A percentile compares a stretch with the other conserved stretches of the same genome.
Conservation (phyloP, 768 basidiomycete species). For the Porpolomopsis calyptriformis region DNA sequence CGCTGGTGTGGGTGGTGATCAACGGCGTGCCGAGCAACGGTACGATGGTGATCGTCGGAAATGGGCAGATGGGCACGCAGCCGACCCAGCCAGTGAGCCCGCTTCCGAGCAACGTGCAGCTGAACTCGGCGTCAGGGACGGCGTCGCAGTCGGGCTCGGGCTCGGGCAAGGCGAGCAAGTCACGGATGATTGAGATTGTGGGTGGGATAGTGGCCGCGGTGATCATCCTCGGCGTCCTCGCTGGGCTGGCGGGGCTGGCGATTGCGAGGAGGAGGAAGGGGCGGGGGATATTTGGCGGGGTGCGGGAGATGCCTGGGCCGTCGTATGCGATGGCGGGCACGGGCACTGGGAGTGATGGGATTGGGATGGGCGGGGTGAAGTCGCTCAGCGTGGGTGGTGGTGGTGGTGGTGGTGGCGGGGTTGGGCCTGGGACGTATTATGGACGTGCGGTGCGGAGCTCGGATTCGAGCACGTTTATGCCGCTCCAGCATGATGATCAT, state of each 20-base stretch:
- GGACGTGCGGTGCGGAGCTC: constrained; percentile 36
- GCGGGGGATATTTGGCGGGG: too few relatives aligned
- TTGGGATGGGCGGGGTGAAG: too few relatives aligned
- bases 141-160: constrained; percentile 7
- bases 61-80: constrained; percentile 67
- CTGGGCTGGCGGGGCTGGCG: constrained; percentile 42
- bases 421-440: constrained; percentile 12
- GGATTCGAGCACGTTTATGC: constrained; percentile 62
- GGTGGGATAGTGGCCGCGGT: constrained; percentile 44
- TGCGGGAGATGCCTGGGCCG: constrained; percentile 9
- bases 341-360: too few relatives aligned
- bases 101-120: constrained; percentile 42
- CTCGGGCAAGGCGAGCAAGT: constrained; percentile 12
- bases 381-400: constrained; percentile 15
- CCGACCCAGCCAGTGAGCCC: constrained; percentile 31
- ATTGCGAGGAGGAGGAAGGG: constrained; percentile 42
- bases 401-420: constrained; percentile 20
- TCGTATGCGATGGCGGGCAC: constrained; percentile 14
- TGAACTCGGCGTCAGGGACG: constrained; percentile 31
- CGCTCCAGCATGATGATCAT: constrained; percentile 53
- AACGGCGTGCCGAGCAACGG: constrained; percentile 79
- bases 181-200: constrained; percentile 35
- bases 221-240: constrained; percentile 40
- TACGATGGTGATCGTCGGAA: constrained; percentile 66
- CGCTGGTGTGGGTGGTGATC: constrained; percentile 71